Conservation (phyloP, 345 rosid genomes). For the Nephelium lappaceum region DNA sequence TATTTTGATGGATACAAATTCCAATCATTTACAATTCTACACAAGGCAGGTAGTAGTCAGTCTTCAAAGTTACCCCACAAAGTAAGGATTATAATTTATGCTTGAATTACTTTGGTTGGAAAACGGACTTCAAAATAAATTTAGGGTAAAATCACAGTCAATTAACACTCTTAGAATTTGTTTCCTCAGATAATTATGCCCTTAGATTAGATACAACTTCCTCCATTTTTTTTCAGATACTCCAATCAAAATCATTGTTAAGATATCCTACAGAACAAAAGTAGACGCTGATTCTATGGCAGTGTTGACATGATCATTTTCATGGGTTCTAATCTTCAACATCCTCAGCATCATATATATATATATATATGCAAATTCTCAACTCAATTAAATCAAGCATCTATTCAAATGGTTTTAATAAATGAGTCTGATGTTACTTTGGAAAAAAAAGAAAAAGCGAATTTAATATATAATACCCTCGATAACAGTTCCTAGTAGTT, state of each 20-base stretch:
- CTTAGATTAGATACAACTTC: too few relatives aligned
- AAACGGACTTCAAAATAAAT: too few relatives aligned
- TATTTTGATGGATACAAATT: too few relatives aligned
- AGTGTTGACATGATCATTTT: background rate
- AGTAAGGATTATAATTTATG: too few relatives aligned
- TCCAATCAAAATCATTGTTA: background rate
- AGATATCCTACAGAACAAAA: background rate
- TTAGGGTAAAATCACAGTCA: too few relatives aligned
- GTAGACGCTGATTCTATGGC: background rate
- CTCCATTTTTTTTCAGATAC: too few relatives aligned
- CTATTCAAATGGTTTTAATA: background rate
- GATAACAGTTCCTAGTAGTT: constrained; percentile 74
- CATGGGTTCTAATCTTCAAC: background rate
- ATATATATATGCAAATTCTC: background rate
- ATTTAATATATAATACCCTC: constrained; percentile 73
- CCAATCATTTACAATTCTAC: too few relatives aligned
- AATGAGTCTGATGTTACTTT: background rate
- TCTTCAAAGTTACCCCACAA: too few relatives aligned
- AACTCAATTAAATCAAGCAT: background rate
- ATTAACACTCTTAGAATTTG: too few relatives aligned
- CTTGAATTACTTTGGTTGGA: too few relatives aligned
- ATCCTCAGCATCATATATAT: background rate
- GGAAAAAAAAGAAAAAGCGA: constrained; percentile 11
- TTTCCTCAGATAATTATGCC: too few relatives aligned
- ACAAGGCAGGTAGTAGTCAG: too few relatives aligned